Evolutionary conservation across 768 basidiomycete genomes (phyloP).

Genomic region (Leucocoprinus leucothites): DNA sequence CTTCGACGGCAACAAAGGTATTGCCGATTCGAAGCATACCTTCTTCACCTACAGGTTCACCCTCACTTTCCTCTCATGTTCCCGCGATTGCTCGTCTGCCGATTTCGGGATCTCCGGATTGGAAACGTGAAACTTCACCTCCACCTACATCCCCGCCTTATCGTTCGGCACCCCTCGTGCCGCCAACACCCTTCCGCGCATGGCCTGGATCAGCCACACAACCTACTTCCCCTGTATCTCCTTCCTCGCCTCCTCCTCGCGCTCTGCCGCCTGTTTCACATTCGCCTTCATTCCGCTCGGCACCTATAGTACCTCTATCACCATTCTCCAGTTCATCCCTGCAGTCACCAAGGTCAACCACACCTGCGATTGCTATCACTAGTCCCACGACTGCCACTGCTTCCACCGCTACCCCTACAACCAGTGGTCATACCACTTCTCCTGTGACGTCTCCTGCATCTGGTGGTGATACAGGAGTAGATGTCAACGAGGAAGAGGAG

Average conservation of each 20-base stretch:
- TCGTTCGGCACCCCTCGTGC: neutral
- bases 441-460: neutral
- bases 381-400: slow-evolving; percentile 3
- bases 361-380: neutral
- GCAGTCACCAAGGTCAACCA: neutral
- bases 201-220: neutral
- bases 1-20: neutral
- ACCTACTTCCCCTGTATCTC: neutral
- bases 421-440: neutral
- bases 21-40: slow-evolving; percentile 6
- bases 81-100: neutral
- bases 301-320: neutral
- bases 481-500: neutral
- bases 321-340: neutral
- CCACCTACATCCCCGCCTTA: neutral
- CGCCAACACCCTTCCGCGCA: neutral
- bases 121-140: slow-evolving; percentile 5
- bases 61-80: neutral
- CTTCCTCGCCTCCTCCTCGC: neutral
- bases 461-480: neutral
- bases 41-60: slow-evolving; percentile 1
- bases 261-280: neutral
- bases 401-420: neutral
- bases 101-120: slow-evolving; percentile 6
- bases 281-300: neutral